Base-by-base conservation (phyloP, 139 green algal genomes). In the Astrephomene gubernaculifera region DNA sequence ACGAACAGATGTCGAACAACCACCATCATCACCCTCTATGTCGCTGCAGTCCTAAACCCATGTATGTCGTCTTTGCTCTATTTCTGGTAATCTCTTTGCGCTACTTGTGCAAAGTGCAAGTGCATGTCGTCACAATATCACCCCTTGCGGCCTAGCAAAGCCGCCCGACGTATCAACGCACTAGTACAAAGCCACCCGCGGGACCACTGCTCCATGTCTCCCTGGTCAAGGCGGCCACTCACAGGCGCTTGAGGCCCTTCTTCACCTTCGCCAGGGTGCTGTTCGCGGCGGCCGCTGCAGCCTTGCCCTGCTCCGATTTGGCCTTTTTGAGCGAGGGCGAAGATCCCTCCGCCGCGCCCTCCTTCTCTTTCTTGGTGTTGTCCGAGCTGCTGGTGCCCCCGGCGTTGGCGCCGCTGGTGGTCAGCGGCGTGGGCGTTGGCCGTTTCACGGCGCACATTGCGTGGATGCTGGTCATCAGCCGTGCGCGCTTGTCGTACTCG, bases 401-500 rank as follows among this genome's bases (percentile, higher is more conserved):
- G 21, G 92, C 93, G 84, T 97, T 97, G 39, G 93, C 96, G 10
- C 90, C 94, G 53, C 92, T 93, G 17, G 90, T 86, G 22, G 94
- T 97, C 54, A 97, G 88, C 31, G 95, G 93, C 78, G 88, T 93
- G 38, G 90, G 92, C 70, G 90, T 93, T 36, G 90, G 88, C 74
- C 79, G 73, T 75, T 90, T 88, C 27, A 79, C 60, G 9, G 45
- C 78, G 83, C 90, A n/a, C 45, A 64, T 44, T 12, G 83, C 91
- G 61, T 94, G 91, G 60, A 94, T 97, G 87, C 79, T 93, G 38
- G 97, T 99, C 95, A 99, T 97, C 19, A 99, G 92, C 31, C 89
- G 88, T 17, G 96, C 96, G 31, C 97, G 95, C 33, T 91, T 89
- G 29, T 92, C 94, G 89, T 98, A 99, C 49, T 95, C 96, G 9